Percentiles rank a stretch among this genome's conserved stretches.
Conservation (phyloP, 192 early-diverging fungal species). For the Fimicolochytrium jonesii region DNA sequence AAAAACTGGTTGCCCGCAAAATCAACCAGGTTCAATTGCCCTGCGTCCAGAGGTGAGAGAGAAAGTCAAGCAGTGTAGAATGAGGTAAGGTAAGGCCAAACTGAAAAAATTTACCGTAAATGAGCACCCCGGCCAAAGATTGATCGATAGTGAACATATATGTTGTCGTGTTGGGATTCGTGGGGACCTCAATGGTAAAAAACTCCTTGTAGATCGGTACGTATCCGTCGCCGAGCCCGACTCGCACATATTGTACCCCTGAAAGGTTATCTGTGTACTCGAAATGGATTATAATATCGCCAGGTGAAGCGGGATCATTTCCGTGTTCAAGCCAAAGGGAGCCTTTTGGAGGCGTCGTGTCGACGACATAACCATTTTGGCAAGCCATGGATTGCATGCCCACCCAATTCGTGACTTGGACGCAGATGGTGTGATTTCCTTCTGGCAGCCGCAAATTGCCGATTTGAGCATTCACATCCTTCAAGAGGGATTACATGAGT, state of each 20-base stretch:
- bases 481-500: neutral
- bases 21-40: neutral
- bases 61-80: neutral
- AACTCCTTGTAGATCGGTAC: neutral
- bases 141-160: neutral
- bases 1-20: neutral
- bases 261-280: neutral
- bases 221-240: neutral
- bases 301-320: neutral
- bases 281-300: neutral
- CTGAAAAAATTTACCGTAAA: too few species aligned
- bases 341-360: neutral
- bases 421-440: slow-evolving; percentile 17
- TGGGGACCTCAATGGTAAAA: neutral
- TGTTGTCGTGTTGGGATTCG: neutral
- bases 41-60: neutral
- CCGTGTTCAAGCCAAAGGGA: neutral
- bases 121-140: neutral
- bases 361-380: neutral
- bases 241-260: neutral
- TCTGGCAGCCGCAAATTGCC: neutral
- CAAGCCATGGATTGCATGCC: neutral
- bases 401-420: slow-evolving; percentile 4
- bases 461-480: neutral
- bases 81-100: too few species aligned